Evolutionary conservation across 2,329 filamentous ascomycete genomes (phyloP), one percentile per base, ranked within the genome.

Genomic region (Penicillium decumbens): DNA sequence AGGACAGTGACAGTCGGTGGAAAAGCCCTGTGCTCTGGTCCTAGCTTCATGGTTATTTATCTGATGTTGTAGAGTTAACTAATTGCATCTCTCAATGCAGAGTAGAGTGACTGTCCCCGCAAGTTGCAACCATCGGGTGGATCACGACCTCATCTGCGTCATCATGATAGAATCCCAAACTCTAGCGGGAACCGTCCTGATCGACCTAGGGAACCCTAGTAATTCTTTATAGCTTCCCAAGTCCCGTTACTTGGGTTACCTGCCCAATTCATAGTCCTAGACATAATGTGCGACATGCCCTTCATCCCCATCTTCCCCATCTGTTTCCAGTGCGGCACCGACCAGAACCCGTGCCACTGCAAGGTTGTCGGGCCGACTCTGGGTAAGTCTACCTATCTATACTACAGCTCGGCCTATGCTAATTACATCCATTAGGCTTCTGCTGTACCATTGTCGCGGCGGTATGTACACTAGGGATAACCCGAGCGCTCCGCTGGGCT

Each of bases 341-440:
- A 80, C 51, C 76, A 81, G 57, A 81, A 81, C 47, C 79, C 78
- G 3, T 81, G 78, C 48, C 76, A 75, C 53, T 80, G 77, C 60
- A 81, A 81, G 61, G 71, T 81, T 7, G 71, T 81, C 25, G 78
- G 79, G 1, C 78, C 78, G 32, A 81, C 77, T 1, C 59, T 81
- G 38, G 78, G 77, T 60, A 71, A 57, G 58, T 63, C n/a, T 24
- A 2, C 10, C 33, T 30, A 15, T n/a, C 15, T 15, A 6, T 13
- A 41, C 8, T 1, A 27, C 23, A n/a, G 15, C n/a, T n/a, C n/a
- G 23, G 18, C 7, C 9, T 12, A 6, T 28, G 8, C 28, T 23
- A 30, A 12, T 2, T 12, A 4, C 18, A n/a, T 23, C 12, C 6
- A 3, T 18, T 32, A 73, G 70, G 71, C 5, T 79, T 79, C 53